Conservation (phyloP, 345 rosid species). For the Isatis tinctoria region DNA sequence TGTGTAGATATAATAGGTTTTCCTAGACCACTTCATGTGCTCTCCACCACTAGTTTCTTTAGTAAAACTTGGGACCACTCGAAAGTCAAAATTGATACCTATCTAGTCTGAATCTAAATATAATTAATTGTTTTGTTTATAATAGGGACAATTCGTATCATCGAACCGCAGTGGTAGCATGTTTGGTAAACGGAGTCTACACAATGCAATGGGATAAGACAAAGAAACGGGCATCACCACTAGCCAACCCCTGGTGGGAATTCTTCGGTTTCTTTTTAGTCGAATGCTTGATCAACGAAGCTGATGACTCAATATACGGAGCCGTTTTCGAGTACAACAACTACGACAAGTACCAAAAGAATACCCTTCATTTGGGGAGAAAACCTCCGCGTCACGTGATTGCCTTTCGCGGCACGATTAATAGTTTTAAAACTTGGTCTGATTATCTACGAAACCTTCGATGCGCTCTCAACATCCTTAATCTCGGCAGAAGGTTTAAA, state of each 20-base stretch:
- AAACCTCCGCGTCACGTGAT: constrained; percentile 43
- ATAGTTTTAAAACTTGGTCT: constrained; percentile 21
- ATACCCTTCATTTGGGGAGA: background rate
- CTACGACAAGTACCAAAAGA: background rate
- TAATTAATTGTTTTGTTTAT: background rate
- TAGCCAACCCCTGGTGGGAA: background rate
- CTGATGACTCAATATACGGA: constrained; percentile 48
- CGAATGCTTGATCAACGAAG: constrained; percentile 32
- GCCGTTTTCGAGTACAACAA: constrained; percentile 39
- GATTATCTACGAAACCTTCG: constrained; percentile 17
- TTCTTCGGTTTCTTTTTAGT: background rate
- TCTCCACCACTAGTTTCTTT: background rate
- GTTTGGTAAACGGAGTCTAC: constrained; percentile 49
- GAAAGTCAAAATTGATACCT: background rate
- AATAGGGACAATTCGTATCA: constrained; percentile 38
- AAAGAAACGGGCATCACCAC: constrained; percentile 28
- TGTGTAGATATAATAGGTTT: too few species aligned
- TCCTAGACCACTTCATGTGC: background rate
- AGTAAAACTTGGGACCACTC: background rate
- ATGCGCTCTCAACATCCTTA: constrained; percentile 33
- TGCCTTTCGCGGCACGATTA: constrained; percentile 55
- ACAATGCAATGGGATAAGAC: constrained; percentile 39
- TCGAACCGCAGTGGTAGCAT: constrained; percentile 40
- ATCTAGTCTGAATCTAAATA: background rate
- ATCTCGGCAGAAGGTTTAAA: constrained; percentile 32